A percentile compares a stretch with the other conserved stretches of the same genome.
phyloP scores from a whole-genome alignment of 2,329 filamentous ascomycete species.

The Pyrenophora seminiperda region DNA sequence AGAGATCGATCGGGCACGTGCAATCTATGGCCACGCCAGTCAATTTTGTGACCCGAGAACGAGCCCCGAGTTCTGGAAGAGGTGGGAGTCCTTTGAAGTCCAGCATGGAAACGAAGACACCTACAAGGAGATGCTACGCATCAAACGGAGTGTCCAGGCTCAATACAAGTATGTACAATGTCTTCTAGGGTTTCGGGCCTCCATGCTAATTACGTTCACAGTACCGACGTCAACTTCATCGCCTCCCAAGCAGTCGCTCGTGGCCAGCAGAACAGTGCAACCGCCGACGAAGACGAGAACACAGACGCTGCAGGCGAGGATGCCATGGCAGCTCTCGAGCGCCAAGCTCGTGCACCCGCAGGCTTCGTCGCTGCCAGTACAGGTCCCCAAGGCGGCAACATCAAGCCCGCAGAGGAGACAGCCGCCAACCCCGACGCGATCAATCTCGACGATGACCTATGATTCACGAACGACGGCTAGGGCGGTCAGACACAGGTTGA shows the following conservation, averaged over 20 bases:
- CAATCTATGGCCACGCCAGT: constrained; percentile 94
- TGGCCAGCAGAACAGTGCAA: constrained; percentile 64
- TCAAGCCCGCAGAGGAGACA: constrained; percentile 48
- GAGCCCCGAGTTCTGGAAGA: constrained; percentile 88
- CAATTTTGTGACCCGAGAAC: constrained; percentile 97
- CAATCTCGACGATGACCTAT: constrained; percentile 61
- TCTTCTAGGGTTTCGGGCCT: not conserved
- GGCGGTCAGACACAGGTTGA: constrained; percentile 13
- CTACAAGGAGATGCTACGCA: constrained; percentile 97
- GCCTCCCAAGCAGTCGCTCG: constrained; percentile 91
- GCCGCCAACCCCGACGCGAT: constrained; percentile 84
- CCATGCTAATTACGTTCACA: constrained; percentile 49
- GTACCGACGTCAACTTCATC: constrained; percentile 97
- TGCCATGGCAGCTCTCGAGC: constrained; percentile 87
- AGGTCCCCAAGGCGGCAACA: constrained; percentile 68
- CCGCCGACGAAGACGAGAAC: constrained; percentile 47
- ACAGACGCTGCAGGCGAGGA: constrained; percentile 64
- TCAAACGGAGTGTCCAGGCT: constrained; percentile 96
- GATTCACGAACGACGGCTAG: constrained; percentile 30
- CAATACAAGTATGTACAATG: constrained; percentile 76
- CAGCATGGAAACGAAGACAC: constrained; percentile 99
- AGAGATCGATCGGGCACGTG: constrained; percentile 91
- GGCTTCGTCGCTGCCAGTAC: constrained; percentile 90
- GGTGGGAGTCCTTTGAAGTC: constrained; percentile 97
- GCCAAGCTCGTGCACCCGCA: constrained; percentile 82